phyloP scores from a whole-genome alignment of 495 filamentous ascomycete species.

The Penicillium roqueforti region DNA sequence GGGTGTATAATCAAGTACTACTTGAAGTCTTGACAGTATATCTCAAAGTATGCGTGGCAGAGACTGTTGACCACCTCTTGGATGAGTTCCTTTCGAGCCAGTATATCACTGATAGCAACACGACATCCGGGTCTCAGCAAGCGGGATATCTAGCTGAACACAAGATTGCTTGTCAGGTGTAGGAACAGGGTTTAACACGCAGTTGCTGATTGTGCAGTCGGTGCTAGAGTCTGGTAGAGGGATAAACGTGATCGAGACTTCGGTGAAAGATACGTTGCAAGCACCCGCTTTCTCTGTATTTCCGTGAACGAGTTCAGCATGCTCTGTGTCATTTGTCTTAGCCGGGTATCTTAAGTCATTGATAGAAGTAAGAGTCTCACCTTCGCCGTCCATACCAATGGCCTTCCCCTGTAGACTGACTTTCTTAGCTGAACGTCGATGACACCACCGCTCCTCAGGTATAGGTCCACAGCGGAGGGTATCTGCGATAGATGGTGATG shows the following conservation, averaged over 20 bases:
- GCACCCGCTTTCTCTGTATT: conserved; percentile 40
- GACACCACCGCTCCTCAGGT: conserved; percentile 60
- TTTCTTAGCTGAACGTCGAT: conserved; percentile 60
- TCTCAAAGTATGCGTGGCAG: background rate
- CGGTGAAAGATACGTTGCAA: conserved; percentile 49
- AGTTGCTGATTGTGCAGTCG: conserved; percentile 61
- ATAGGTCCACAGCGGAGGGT: too few relatives aligned
- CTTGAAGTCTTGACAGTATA: background rate
- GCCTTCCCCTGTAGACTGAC: conserved; percentile 52
- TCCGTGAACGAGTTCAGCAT: conserved; percentile 48
- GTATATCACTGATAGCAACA: conserved; percentile 62
- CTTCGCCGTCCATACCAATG: conserved; percentile 62
- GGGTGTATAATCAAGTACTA: background rate
- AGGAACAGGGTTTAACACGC: conserved; percentile 64
- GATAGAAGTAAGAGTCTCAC: conserved; percentile 18
- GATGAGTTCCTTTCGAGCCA: conserved; percentile 51
- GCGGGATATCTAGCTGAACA: conserved; percentile 59
- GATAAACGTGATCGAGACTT: conserved; percentile 52
- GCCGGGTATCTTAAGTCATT: background rate
- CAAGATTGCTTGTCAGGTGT: conserved; percentile 49
- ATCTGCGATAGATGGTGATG: too few relatives aligned
- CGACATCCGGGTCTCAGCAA: conserved; percentile 58
- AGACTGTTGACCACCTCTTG: conserved; percentile 44
- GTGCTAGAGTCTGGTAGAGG: conserved; percentile 39
- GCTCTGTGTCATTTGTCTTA: conserved; percentile 33